These are phyloP conservation scores for Ogataea hybrid DNA, from an alignment of 1,139 yeast species.

Conservation along the genomic window DNA sequence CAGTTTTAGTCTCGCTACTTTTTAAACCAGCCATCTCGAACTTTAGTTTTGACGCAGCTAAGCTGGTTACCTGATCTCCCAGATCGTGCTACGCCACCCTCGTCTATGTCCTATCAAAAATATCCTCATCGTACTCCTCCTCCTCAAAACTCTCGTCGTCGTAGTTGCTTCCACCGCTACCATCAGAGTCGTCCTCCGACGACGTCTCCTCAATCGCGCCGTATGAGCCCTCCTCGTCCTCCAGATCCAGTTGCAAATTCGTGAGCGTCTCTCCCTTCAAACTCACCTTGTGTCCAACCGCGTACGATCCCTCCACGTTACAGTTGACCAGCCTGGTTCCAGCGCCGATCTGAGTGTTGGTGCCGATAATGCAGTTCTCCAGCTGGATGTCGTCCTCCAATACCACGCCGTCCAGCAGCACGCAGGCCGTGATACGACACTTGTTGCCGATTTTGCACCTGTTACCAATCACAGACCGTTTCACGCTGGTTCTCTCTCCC, in stretches of 20 bases:
- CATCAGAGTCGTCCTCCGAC: slow-evolving; percentile 36
- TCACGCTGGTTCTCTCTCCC: slow-evolving; percentile 68
- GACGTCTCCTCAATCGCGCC: slow-evolving; percentile 35
- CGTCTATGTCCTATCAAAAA: slow-evolving; percentile 40
- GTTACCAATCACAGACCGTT: slow-evolving; percentile 78
- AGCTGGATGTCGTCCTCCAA: slow-evolving; percentile 80
- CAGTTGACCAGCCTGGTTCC: slow-evolving; percentile 70
- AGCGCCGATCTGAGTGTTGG: slow-evolving; percentile 54
- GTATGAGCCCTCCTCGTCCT: slow-evolving; percentile 32
- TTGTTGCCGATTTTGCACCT: slow-evolving; percentile 78
- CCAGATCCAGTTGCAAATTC: slow-evolving; percentile 50
- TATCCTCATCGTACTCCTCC: slow-evolving; percentile 38
- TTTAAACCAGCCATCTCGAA: slow-evolving; percentile 7
- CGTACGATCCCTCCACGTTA: slow-evolving; percentile 78
- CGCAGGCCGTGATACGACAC: slow-evolving; percentile 85
- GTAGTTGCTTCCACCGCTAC: slow-evolving; percentile 24
- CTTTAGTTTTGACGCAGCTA: not conserved
- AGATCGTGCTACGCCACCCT: no score
- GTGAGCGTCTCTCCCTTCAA: slow-evolving; percentile 84
- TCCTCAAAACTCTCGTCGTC: slow-evolving; percentile 32
- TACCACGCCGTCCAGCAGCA: slow-evolving; percentile 66
- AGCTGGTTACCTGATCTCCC: not conserved
- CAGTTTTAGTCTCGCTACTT: not conserved
- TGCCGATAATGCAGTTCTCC: slow-evolving; percentile 89
- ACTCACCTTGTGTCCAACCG: slow-evolving; percentile 58